phyloP scores from a whole-genome alignment of 768 basidiomycete genomes.

The Boletus barrowsii region DNA sequence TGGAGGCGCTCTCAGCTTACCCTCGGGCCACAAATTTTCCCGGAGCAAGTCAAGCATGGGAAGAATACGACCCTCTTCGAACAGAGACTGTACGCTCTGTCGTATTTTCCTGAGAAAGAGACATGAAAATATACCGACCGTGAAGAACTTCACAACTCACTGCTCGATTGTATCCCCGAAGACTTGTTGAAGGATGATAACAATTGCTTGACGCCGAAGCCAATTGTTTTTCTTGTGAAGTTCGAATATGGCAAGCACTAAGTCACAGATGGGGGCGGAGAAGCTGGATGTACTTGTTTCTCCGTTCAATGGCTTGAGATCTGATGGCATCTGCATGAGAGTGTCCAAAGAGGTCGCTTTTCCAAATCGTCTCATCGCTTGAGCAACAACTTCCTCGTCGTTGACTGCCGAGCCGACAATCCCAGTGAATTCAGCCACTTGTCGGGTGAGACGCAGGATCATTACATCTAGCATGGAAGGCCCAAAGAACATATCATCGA shows the following conservation, averaged over 20 bases:
- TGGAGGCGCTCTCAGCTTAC: conserved; percentile 58
- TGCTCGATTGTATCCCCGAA: conserved; percentile 94
- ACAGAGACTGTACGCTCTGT: conserved; percentile 62
- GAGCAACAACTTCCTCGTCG: conserved; percentile 82
- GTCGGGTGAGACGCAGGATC: conserved; percentile 84
- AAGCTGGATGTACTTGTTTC: conserved; percentile 89
- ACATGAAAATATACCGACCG: not conserved
- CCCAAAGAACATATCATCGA: conserved; percentile 97
- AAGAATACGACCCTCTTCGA: conserved; percentile 71
- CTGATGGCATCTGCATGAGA: conserved; percentile 69
- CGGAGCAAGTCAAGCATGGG: conserved; percentile 64
- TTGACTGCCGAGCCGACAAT: conserved; percentile 74
- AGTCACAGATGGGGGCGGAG: conserved; percentile 90
- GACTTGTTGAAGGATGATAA: conserved; percentile 94
- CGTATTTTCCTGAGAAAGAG: conserved; percentile 69
- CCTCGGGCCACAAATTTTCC: conserved; percentile 83
- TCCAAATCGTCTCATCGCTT: conserved; percentile 70
- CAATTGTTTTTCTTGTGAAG: conserved; percentile 96
- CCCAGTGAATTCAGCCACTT: conserved; percentile 87
- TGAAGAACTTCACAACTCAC: conserved; percentile 41
- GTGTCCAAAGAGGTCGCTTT: conserved; percentile 65
- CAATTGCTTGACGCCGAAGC: conserved; percentile 91
- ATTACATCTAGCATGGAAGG: conserved; percentile 95
- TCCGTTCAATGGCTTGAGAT: conserved; percentile 77
- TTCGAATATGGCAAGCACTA: conserved; percentile 91